These are phyloP conservation scores for Arachnomyces sp. DNA, from an alignment of 2,329 filamentous ascomycete species.

Conservation along the genomic window DNA sequence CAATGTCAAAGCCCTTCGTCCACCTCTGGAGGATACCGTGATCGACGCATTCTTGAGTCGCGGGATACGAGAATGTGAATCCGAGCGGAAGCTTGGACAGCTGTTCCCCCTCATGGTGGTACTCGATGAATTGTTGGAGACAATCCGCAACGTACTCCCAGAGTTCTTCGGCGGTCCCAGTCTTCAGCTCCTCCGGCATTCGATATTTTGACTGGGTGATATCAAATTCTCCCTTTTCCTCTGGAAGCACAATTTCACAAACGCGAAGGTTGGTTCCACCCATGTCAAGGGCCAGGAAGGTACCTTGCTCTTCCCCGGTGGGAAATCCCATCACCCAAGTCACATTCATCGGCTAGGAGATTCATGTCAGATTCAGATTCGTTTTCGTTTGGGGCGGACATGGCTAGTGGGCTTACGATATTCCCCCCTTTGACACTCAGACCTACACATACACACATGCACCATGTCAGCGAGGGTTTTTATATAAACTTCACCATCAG, in stretches of 20 bases:
- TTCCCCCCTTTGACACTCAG: constrained; percentile 80
- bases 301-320: constrained; percentile 77
- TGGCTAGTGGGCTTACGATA: constrained; percentile 59
- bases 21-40: constrained; percentile 87
- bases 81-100: constrained; percentile 62
- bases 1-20: constrained; percentile 96
- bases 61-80: constrained; percentile 95
- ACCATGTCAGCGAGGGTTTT: constrained; percentile 3
- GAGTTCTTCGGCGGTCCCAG: constrained; percentile 70
- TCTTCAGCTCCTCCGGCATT: constrained; percentile 88
- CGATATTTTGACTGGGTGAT: constrained; percentile 95
- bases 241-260: constrained; percentile 71
- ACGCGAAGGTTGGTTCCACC: constrained; percentile 93
- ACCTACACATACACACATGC: constrained; percentile 40
- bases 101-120: constrained; percentile 63
- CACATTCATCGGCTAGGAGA: constrained; percentile 83
- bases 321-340: constrained; percentile 93
- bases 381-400: constrained; percentile 1
- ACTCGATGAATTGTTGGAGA: constrained; percentile 79
- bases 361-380: constrained; percentile 13
- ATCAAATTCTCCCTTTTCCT: constrained; percentile 82
- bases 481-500: constrained; percentile 4
- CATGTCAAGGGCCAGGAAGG: constrained; percentile 86
- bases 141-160: constrained; percentile 96
- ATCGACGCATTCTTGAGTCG: constrained; percentile 86